phyloP scores from a whole-genome alignment of 371 early-diverging fungal genomes.

The Circinella umbellata region DNA sequence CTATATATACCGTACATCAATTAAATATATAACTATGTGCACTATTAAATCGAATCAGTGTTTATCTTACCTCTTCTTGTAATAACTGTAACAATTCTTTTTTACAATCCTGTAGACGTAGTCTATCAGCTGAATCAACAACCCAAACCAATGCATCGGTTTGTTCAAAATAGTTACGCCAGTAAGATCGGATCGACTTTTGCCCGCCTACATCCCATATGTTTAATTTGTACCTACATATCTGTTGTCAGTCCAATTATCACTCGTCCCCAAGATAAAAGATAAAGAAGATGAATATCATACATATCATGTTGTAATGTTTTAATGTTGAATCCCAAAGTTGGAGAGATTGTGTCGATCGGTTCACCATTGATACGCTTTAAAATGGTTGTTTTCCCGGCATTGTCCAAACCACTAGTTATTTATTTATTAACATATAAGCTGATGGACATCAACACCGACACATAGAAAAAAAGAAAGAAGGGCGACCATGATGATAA shows the following conservation, averaged over 20 bases:
- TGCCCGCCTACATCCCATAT: conserved; percentile 98
- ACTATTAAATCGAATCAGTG: no score
- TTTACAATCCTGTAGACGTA: conserved; percentile 82
- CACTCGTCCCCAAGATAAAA: no score
- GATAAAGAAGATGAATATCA: no score
- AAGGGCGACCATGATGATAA: no score
- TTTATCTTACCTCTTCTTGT: conserved; percentile 68
- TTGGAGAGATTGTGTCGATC: conserved; percentile 95
- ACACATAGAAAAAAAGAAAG: no score
- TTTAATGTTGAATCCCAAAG: conserved; percentile 96
- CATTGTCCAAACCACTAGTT: conserved; percentile 95
- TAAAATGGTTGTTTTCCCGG: conserved; percentile 99
- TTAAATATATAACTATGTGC: no score
- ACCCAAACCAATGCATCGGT: conserved; percentile 99
- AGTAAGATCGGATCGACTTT: conserved; percentile 95
- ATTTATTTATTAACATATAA: background rate
- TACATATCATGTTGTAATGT: conserved; percentile 87
- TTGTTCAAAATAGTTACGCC: conserved; percentile 99
- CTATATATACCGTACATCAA: conserved; percentile 25
- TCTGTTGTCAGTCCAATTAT: no score
- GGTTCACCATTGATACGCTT: conserved; percentile 93
- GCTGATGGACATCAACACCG: no score
- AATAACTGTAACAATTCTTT: conserved; percentile 79
- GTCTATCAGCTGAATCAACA: conserved; percentile 93
- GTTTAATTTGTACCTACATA: conserved; percentile 36